Percentiles rank a stretch among this genome's conserved stretches.
phyloP scores from a whole-genome alignment of 2,329 filamentous ascomycete genomes.

The Arthrobotrys entomopaga region DNA sequence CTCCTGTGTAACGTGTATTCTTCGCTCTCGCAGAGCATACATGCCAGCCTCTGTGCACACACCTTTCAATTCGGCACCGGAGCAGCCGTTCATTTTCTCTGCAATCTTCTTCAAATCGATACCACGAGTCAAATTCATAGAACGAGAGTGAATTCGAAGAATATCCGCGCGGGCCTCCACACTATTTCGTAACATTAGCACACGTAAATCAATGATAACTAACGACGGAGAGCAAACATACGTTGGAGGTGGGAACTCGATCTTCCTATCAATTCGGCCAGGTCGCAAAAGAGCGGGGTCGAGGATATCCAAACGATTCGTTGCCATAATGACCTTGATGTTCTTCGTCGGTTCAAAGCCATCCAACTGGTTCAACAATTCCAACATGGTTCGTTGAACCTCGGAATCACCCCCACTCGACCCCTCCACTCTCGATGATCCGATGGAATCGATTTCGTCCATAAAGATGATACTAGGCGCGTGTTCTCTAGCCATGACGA shows the following conservation, averaged over 20 bases:
- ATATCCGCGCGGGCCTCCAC: slow-evolving; percentile 97
- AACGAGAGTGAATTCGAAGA: slow-evolving; percentile 93
- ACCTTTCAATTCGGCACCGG: slow-evolving; percentile 96
- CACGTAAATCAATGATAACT: not conserved
- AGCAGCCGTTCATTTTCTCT: slow-evolving; percentile 99
- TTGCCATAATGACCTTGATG: slow-evolving; percentile 99
- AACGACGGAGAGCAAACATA: slow-evolving; percentile 59
- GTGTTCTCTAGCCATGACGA: slow-evolving; percentile 98
- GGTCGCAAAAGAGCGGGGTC: slow-evolving; percentile 93
- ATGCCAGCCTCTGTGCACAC: slow-evolving; percentile 99
- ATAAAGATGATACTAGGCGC: slow-evolving; percentile 99
- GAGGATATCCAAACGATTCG: slow-evolving; percentile 95
- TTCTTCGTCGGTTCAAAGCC: slow-evolving; percentile 99
- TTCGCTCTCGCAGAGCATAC: slow-evolving; percentile 93
- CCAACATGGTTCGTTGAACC: slow-evolving; percentile 98
- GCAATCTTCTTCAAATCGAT: slow-evolving; percentile 99
- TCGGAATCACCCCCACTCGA: slow-evolving; percentile 96
- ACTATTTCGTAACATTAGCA: slow-evolving; percentile 58
- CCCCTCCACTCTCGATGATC: slow-evolving; percentile 94
- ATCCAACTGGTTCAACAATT: slow-evolving; percentile 96
- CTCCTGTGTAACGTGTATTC: slow-evolving; percentile 98
- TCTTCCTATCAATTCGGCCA: slow-evolving; percentile 98
- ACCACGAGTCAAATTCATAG: slow-evolving; percentile 97
- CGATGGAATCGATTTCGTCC: slow-evolving; percentile 99
- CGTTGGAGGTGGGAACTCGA: slow-evolving; percentile 96